Percentiles rank a stretch among this genome's conserved stretches.
Evolutionary conservation across 768 basidiomycete species (phyloP).

Genomic region (Dendrothele bispora): DNA sequence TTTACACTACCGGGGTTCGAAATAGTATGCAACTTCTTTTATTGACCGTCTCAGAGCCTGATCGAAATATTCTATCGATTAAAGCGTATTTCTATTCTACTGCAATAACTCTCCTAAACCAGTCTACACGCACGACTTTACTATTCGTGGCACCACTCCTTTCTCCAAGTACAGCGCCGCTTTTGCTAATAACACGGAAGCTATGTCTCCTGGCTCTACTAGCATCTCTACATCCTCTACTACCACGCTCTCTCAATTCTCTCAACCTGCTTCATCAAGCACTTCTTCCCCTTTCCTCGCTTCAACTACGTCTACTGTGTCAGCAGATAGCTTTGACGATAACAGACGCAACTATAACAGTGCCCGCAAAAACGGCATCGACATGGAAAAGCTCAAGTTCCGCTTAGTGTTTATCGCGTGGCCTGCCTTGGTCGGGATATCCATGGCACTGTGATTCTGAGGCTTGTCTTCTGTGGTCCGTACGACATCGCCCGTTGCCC

Average conservation of each 20-base stretch:
- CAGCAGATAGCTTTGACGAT: constrained; percentile 5
- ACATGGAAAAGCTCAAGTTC: constrained; percentile 41
- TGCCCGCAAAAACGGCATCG: constrained; percentile 20
- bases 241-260: not conserved
- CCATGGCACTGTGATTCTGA: constrained; percentile 54
- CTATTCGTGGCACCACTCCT: constrained; percentile 28
- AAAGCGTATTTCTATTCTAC: constrained; percentile 35
- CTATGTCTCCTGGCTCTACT: not conserved
- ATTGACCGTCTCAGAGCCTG: not conserved
- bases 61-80: not conserved
- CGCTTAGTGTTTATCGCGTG: constrained; percentile 51
- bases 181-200: constrained; percentile 5
- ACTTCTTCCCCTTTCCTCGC: too few relatives aligned
- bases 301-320: constrained; percentile 1
- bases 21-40: constrained; percentile 26
- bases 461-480: too few relatives aligned
- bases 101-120: constrained; percentile 26
- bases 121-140: constrained; percentile 55
- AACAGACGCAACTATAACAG: constrained; percentile 6
- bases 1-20: constrained; percentile 21
- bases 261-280: not conserved
- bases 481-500: too few relatives aligned
- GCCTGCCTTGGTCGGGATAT: constrained; percentile 56
- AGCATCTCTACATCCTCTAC: not conserved
- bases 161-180: constrained; percentile 17